A percentile compares a stretch with the other conserved stretches of the same genome.
These are phyloP conservation scores for Cadophora gregata DNA, from an alignment of 2,329 filamentous ascomycete species.

Conservation along the genomic window DNA sequence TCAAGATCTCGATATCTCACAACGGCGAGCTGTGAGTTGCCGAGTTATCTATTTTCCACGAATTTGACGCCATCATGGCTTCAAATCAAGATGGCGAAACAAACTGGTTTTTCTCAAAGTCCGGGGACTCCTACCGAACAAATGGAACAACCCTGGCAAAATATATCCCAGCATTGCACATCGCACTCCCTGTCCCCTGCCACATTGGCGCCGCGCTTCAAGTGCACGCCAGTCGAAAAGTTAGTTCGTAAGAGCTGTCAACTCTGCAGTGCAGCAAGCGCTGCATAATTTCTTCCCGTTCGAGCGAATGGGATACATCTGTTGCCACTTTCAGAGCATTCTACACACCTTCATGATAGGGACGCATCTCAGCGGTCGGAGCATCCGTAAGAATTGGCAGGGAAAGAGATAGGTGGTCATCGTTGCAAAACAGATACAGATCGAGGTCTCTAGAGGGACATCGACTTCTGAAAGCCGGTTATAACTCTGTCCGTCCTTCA, in stretches of 20 bases:
- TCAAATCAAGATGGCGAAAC: neutral
- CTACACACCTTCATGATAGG: neutral
- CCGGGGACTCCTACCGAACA: neutral
- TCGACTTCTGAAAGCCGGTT: neutral
- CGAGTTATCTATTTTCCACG: neutral
- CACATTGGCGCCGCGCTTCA: neutral
- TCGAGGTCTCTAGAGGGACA: neutral
- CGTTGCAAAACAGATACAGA: neutral
- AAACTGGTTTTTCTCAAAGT: neutral
- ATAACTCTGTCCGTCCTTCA: slow-evolving; percentile 9
- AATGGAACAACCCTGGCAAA: neutral
- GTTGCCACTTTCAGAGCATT: neutral
- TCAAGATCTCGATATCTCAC: too few relatives aligned
- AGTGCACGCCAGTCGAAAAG: neutral
- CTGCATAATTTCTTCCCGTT: neutral
- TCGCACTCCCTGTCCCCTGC: slow-evolving; percentile 3
- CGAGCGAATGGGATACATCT: neutral
- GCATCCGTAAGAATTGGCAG: neutral
- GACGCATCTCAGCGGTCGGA: slow-evolving; percentile 6
- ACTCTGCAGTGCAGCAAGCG: neutral
- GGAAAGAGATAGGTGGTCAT: neutral
- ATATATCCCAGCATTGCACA: slow-evolving; percentile 7
- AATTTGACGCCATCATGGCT: neutral
- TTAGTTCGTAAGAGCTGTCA: neutral
- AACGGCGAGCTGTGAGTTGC: neutral